These are phyloP conservation scores for Sclerotinia subarctica DNA, from an alignment of 2,329 filamentous ascomycete species.

Conservation along the genomic window DNA sequence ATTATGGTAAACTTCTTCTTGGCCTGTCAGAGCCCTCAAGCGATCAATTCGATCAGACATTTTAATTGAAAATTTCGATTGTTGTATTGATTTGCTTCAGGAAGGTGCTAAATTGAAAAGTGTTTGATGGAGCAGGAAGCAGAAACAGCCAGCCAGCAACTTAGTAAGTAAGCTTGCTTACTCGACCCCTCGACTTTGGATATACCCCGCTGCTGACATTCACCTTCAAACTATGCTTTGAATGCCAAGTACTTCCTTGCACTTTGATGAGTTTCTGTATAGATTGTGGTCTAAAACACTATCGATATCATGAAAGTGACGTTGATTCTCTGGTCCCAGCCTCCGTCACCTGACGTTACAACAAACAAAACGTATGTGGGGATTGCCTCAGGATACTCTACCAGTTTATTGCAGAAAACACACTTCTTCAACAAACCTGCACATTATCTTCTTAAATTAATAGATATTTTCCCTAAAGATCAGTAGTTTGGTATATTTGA, in stretches of 20 bases:
- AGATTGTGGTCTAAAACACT: background rate
- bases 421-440: background rate
- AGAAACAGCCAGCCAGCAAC: too few relatives aligned
- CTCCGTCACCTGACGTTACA: background rate
- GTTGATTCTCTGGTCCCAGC: background rate
- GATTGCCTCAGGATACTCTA: background rate
- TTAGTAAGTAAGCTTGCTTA: background rate
- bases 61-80: background rate
- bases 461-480: background rate
- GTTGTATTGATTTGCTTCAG: background rate
- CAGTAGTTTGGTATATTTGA: background rate
- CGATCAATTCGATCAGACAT: slow-evolving; percentile 12
- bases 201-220: background rate
- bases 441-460: too few relatives aligned
- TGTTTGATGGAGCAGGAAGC: background rate
- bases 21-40: slow-evolving; percentile 8
- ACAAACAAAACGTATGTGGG: background rate
- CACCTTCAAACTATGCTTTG: background rate
- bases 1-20: slow-evolving; percentile 9
- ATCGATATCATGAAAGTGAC: background rate
- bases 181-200: background rate
- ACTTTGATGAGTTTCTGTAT: background rate
- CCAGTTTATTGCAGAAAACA: background rate
- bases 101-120: background rate
- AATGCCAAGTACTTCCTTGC: background rate